Conservation (phyloP, 2,329 filamentous ascomycete species). For the Alternaria solani region DNA sequence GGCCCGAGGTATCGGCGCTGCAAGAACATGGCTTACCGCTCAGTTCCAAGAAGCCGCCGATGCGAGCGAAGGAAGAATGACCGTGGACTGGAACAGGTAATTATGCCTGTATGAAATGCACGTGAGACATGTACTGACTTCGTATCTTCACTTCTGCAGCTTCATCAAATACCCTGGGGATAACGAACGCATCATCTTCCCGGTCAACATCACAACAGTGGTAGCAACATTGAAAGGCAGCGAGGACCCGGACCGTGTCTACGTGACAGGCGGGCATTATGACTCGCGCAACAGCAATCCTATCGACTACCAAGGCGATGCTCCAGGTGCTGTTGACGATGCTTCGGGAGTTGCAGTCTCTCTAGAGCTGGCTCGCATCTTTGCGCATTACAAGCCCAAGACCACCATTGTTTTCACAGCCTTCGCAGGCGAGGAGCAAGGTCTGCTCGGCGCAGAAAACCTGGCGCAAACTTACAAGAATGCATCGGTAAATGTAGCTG, state of each 20-base stretch:
- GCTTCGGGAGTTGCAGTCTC: slow-evolving; percentile 49
- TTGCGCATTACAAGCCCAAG: slow-evolving; percentile 55
- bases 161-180: slow-evolving; percentile 55
- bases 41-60: slow-evolving; percentile 58
- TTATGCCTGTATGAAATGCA: neutral
- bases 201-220: slow-evolving; percentile 61
- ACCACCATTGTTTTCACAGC: slow-evolving; percentile 63
- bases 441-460: slow-evolving; percentile 59
- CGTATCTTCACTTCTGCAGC: slow-evolving; percentile 33
- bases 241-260: slow-evolving; percentile 57
- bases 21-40: slow-evolving; percentile 61
- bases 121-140: neutral
- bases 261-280: slow-evolving; percentile 64
- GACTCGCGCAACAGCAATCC: slow-evolving; percentile 60
- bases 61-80: slow-evolving; percentile 57
- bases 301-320: slow-evolving; percentile 59
- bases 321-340: slow-evolving; percentile 65
- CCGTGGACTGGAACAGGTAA: slow-evolving; percentile 54
- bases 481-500: slow-evolving; percentile 60
- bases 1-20: slow-evolving; percentile 62
- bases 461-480: slow-evolving; percentile 61
- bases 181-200: slow-evolving; percentile 53
- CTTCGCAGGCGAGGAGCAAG: slow-evolving; percentile 65
- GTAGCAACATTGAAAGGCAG: slow-evolving; percentile 56
- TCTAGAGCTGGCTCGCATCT: slow-evolving; percentile 62